Evolutionary conservation across 305 asterid genomes (phyloP).

Genomic region (Plantago lanceolata): DNA sequence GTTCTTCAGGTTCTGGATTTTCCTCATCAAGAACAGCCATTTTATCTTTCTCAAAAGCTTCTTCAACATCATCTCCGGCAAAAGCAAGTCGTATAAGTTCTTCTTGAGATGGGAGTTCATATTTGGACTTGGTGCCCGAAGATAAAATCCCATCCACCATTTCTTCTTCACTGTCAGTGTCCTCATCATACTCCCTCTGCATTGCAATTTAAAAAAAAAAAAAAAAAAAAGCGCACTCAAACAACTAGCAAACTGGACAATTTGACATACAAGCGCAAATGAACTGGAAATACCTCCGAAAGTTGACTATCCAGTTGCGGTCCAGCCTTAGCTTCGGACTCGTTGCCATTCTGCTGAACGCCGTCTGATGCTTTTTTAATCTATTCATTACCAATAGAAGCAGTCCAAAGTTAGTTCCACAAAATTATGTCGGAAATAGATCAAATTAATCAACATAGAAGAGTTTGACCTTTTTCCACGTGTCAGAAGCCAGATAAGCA

Average conservation of each 20-base stretch:
- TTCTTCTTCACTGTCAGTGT: conserved; percentile 64
- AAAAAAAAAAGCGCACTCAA: not conserved
- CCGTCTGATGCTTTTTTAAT: conserved; percentile 33
- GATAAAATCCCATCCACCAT: conserved; percentile 93
- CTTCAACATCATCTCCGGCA: conserved; percentile 93
- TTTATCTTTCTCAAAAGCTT: conserved; percentile 74
- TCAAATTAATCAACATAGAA: conserved; percentile 7
- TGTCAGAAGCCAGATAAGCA: conserved; percentile 55
- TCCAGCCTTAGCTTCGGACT: conserved; percentile 24
- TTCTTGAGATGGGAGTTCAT: conserved; percentile 83
- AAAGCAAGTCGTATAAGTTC: conserved; percentile 89
- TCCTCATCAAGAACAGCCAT: conserved; percentile 68
- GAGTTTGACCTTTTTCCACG: conserved; percentile 60
- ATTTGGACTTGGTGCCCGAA: conserved; percentile 51
- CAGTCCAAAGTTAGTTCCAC: conserved; percentile 4
- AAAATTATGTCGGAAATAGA: not conserved
- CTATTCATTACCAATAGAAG: conserved; percentile 34
- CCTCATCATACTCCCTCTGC: conserved; percentile 40
- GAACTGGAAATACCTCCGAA: conserved; percentile 46
- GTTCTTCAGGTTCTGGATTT: conserved; percentile 87
- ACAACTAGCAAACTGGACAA: conserved; percentile 12
- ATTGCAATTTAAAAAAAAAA: not conserved
- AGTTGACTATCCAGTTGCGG: conserved; percentile 28
- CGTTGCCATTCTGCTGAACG: conserved; percentile 28
- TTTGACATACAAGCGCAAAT: conserved; percentile 10